Evolutionary conservation across 2,329 filamentous ascomycete species (phyloP).

Genomic region (Aspergillus intermedius): DNA sequence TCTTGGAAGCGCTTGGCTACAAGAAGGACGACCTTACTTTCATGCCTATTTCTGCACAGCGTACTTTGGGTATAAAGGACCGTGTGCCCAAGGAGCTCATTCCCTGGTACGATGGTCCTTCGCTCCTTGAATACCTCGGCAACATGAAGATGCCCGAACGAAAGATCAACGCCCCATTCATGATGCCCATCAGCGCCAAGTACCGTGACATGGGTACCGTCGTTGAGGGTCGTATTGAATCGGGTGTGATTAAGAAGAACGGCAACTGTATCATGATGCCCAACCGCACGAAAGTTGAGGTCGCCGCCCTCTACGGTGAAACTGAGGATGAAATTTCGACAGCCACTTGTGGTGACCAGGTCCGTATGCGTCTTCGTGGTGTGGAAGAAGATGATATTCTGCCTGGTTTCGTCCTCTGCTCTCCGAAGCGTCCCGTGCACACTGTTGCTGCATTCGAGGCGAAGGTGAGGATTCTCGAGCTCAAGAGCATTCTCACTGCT

Average conservation of each 20-base stretch:
- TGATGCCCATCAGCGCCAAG: constrained; percentile 97
- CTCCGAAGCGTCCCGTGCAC: constrained; percentile 86
- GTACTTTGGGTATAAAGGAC: constrained; percentile 78
- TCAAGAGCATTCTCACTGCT: constrained; percentile 88
- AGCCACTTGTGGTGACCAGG: constrained; percentile 88
- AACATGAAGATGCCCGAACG: constrained; percentile 86
- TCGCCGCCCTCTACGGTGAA: constrained; percentile 86
- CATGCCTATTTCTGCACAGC: constrained; percentile 93
- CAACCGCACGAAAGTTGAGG: constrained; percentile 72
- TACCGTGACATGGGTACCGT: constrained; percentile 97
- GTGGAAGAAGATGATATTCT: constrained; percentile 96
- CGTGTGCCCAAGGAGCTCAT: constrained; percentile 69
- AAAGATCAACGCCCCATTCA: constrained; percentile 95
- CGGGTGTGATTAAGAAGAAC: constrained; percentile 87
- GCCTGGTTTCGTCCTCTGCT: constrained; percentile 93
- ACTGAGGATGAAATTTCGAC: constrained; percentile 83
- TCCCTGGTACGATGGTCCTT: constrained; percentile 83
- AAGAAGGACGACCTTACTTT: constrained; percentile 92
- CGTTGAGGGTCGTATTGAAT: constrained; percentile 95
- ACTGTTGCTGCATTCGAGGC: constrained; percentile 87
- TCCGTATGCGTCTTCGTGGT: constrained; percentile 83
- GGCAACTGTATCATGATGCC: constrained; percentile 90
- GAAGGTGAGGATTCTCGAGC: constrained; percentile 88
- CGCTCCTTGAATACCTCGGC: constrained; percentile 92
- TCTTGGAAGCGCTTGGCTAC: constrained; percentile 88